phyloP scores from a whole-genome alignment of 108 stramenopile genomes.

The Aurantiochytrium sp. region DNA sequence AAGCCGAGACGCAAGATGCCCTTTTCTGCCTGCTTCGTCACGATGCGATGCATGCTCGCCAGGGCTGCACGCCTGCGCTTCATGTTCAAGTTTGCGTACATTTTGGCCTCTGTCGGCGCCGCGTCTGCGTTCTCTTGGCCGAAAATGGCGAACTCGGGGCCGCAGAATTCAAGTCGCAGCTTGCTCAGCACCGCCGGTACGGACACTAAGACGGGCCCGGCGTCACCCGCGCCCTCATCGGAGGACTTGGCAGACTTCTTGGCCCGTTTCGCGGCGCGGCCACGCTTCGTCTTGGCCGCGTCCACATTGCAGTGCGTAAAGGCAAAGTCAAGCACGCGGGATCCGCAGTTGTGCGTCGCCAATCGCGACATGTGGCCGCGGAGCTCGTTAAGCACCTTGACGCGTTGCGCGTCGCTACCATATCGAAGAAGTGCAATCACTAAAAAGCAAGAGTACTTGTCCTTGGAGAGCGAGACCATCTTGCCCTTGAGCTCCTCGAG shows the following conservation, averaged over 20 bases:
- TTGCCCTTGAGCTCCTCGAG: conserved; percentile 8
- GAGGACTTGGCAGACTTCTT: not conserved
- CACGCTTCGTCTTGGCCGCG: not conserved
- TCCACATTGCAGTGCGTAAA: not conserved
- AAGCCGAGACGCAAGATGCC: not conserved
- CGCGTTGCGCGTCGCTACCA: not conserved
- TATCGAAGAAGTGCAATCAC: conserved; percentile 3
- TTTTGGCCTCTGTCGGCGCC: not conserved
- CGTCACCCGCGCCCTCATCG: not conserved
- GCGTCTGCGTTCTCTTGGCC: not conserved
- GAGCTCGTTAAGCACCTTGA: not conserved
- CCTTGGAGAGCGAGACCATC: not conserved
- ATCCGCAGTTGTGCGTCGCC: not conserved
- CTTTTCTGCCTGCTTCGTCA: not conserved
- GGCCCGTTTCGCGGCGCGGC: not conserved
- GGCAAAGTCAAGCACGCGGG: not conserved
- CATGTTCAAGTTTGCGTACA: not conserved
- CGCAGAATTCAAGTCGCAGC: not conserved
- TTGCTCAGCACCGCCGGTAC: not conserved
- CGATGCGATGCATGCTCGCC: not conserved
- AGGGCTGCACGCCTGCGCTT: not conserved
- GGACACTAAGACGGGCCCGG: not conserved
- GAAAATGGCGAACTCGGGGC: not conserved
- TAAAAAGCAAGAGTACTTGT: not conserved
- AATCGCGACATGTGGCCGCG: not conserved